Base-by-base conservation (phyloP, 371 early-diverging fungal species). In the Mucor circinelloides region DNA sequence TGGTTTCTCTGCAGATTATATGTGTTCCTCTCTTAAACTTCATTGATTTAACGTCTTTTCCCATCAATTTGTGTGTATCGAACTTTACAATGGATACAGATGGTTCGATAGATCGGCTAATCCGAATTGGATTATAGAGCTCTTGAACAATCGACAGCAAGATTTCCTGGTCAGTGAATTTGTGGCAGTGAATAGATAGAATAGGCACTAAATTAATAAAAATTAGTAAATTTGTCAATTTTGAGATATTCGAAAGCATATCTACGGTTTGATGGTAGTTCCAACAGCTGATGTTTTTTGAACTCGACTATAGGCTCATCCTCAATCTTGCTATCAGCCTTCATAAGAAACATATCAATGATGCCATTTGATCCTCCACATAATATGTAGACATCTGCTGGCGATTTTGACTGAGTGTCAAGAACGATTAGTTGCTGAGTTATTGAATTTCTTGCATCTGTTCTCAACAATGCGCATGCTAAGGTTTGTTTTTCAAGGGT, bases 301-400 rank as follows among this genome's bases (percentile, higher is more conserved):
- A 60, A 70, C 17, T 57, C 56, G 32, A 60, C 30, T 27, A 34
- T 10, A 25, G 66, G 66, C 13, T 67, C 67, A 28, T 61, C 13
- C 8, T 46, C 19, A 17, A 60, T 25, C 15, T 54, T 19, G 4
- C 31, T 6, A 25, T 59, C 19, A 6, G 27, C 57, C 30, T 65
- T 60, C 25, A 65, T 55, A 4, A 56, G 32, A 30, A 72, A 61
- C 28, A 60, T 56, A 15, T 72, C 73, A 25, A 72, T 25, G 17
- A 62, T 36, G 9, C 73, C 73, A 62, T 72, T 72, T 10, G 34
- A 50, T 10, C 73, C 73, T 23, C 69, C 73, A n/a, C 48, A 62
- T 8, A 68, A 28, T 28, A 72, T 58, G 31, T 48, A 68, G 3
- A 60, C 38, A 23, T 52, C 19, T 7, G 52, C 32, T 27, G 63